Percentiles rank a stretch among this genome's conserved stretches.
Conservation (phyloP, 345 rosid species). For the Linum lewisii region DNA sequence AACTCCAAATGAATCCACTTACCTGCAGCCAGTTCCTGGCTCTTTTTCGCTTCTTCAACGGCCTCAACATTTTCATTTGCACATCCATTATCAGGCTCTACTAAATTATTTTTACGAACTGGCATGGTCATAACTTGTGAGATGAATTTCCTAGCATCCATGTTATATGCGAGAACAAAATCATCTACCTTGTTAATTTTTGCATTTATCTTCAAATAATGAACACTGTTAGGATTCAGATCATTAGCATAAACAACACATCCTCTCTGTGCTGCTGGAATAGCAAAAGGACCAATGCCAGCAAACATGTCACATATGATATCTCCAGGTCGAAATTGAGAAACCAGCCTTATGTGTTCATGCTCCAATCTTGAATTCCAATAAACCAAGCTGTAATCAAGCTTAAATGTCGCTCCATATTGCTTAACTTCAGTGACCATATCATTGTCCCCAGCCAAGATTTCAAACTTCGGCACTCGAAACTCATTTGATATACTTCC, state of each 20-base stretch:
- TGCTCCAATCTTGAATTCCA: conserved; percentile 97
- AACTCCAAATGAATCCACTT: conserved; percentile 8
- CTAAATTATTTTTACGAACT: conserved; percentile 21
- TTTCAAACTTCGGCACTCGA: conserved; percentile 88
- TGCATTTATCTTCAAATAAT: conserved; percentile 75
- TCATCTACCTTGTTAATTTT: conserved; percentile 73
- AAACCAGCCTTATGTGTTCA: conserved; percentile 73
- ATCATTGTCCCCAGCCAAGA: conserved; percentile 70
- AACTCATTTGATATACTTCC: conserved; percentile 77
- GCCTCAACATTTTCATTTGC: conserved; percentile 13
- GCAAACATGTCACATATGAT: conserved; percentile 93
- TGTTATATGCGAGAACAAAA: conserved; percentile 44
- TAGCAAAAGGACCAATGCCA: conserved; percentile 93
- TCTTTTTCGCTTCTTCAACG: conserved; percentile 16
- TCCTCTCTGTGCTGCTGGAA: conserved; percentile 90
- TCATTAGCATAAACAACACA: conserved; percentile 89
- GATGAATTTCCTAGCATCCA: conserved; percentile 85
- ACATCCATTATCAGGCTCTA: conserved; percentile 28
- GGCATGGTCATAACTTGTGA: conserved; percentile 52
- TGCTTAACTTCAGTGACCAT: conserved; percentile 92
- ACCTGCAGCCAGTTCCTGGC: conserved; percentile 24
- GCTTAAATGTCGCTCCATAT: conserved; percentile 84
- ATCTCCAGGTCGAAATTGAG: conserved; percentile 69
- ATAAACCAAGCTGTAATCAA: conserved; percentile 75
- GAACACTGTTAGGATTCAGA: conserved; percentile 71